phyloP scores from a whole-genome alignment of 306 rosid species.

The Lotus japonicus region DNA sequence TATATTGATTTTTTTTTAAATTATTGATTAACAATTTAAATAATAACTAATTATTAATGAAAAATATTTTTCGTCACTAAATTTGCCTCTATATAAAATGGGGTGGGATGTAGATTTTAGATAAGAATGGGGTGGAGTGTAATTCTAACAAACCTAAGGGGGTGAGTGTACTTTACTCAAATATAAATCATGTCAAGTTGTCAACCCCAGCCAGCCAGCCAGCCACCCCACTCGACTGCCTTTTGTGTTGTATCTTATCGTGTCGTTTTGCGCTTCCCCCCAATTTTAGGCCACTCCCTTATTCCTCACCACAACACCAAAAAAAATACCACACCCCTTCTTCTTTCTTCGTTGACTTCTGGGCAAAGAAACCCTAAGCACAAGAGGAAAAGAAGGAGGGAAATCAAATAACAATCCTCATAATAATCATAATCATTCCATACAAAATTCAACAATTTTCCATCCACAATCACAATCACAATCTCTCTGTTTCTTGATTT shows the following conservation, averaged over 20 bases:
- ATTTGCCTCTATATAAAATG: too few species aligned
- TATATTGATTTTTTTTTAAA: too few species aligned
- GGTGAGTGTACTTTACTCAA: too few species aligned
- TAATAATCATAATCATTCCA: not conserved
- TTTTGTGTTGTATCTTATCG: not conserved
- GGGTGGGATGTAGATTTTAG: too few species aligned
- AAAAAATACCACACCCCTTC: not conserved
- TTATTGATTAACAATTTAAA: too few species aligned
- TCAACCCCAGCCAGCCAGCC: not conserved
- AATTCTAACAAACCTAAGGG: too few species aligned
- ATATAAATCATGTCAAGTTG: too few species aligned
- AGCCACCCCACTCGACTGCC: not conserved
- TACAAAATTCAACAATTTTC: too few species aligned
- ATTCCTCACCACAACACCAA: not conserved
- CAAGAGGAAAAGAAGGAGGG: not conserved
- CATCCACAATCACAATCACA: not conserved
- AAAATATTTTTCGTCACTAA: too few species aligned
- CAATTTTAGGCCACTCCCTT: not conserved
- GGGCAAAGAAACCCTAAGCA: conserved; percentile 13
- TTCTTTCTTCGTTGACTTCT: conserved; percentile 18
- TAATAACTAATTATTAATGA: too few species aligned
- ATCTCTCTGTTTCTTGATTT: not conserved
- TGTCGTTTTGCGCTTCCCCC: not conserved
- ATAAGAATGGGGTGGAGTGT: too few species aligned
- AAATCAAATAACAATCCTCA: not conserved